Base-by-base conservation (phyloP, 2,329 filamentous ascomycete genomes). In the Colletotrichum tropicale region DNA sequence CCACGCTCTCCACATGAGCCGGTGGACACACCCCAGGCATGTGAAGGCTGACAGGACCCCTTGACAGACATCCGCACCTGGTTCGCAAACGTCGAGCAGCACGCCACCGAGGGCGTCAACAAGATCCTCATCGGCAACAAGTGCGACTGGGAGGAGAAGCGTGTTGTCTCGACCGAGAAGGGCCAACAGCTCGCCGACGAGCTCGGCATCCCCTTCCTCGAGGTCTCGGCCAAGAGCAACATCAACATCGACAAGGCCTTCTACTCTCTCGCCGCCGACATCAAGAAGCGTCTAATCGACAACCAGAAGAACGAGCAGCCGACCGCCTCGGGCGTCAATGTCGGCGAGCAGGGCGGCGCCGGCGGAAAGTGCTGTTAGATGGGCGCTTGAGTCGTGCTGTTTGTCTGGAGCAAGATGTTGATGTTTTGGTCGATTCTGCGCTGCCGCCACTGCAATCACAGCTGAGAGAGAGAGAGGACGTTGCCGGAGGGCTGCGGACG, bases 61-160 rank as follows among this genome's bases (percentile, higher is more conserved):
- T 64, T 78, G 34, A 74, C 83, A 98, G 97, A 99, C 88, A 99
- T 99, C 86, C 94, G 96, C 83, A 98, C 97, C 80, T 99, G 97
- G 97, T 99, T 99, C 88, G 96, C 96, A 84, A 98, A 99, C 87
- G 96, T 98, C 81, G 96, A 98, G 86, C 96, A 98, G 86, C 96
- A 99, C 88, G 97, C 97, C 75, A 98, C 95, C 81, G 97, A 98
- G 88, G 97, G 97, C 82, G 97, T 99, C 84, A 98, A 98, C 92
- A 99, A 98, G 91, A 98, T 99, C 84, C 92, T 99, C 79, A 98
- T 99, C 80, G 97, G 97, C 85, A 99, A 99, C 91, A 99, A 99
- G 89, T 99, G 97, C 88, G 97, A 99, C 87, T 98, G 97, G 97
- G 97, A 98, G 87, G 97, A 99, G 88, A 98, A 98, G 91, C 94